These are phyloP conservation scores for Aspergillus sp. DNA, from an alignment of 2,329 filamentous ascomycete species.

Conservation along the genomic window DNA sequence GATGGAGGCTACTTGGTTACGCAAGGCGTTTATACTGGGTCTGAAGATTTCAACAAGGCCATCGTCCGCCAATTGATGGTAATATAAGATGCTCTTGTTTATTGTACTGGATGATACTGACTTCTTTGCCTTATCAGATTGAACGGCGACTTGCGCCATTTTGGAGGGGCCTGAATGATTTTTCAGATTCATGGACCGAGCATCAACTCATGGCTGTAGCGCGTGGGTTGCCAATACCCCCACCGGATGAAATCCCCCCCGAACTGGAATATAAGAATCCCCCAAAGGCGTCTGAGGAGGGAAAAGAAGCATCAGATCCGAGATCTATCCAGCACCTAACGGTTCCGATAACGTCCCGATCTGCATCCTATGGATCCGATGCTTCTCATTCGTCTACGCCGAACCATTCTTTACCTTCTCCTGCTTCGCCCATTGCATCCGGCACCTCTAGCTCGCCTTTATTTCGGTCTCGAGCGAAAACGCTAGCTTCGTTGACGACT, in stretches of 20 bases:
- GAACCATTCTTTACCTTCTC: constrained; percentile 61
- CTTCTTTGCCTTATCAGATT: constrained; percentile 62
- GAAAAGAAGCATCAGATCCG: constrained; percentile 51
- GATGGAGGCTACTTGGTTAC: constrained; percentile 95
- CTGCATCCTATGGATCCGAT: constrained; percentile 78
- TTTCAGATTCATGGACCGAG: constrained; percentile 85
- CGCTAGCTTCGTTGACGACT: constrained; percentile 76
- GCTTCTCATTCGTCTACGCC: constrained; percentile 63
- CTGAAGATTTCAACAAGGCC: constrained; percentile 89
- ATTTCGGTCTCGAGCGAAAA: constrained; percentile 84
- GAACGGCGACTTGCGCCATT: constrained; percentile 91
- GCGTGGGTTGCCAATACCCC: constrained; percentile 77
- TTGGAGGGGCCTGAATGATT: constrained; percentile 90
- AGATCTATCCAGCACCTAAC: constrained; percentile 70
- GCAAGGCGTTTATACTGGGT: constrained; percentile 85
- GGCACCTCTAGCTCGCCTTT: constrained; percentile 54
- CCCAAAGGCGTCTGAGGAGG: constrained; percentile 44
- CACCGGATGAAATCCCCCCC: constrained; percentile 77
- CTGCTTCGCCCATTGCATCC: constrained; percentile 55
- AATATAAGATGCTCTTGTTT: constrained; percentile 22
- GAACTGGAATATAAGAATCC: constrained; percentile 60
- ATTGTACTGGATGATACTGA: constrained; percentile 18
- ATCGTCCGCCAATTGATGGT: constrained; percentile 90
- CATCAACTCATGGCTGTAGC: constrained; percentile 92
- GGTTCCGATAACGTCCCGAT: constrained; percentile 74